Percentiles rank a stretch among this genome's conserved stretches.
phyloP scores from a whole-genome alignment of 257 asterid genomes.

The Salvia miltiorrhiza region DNA sequence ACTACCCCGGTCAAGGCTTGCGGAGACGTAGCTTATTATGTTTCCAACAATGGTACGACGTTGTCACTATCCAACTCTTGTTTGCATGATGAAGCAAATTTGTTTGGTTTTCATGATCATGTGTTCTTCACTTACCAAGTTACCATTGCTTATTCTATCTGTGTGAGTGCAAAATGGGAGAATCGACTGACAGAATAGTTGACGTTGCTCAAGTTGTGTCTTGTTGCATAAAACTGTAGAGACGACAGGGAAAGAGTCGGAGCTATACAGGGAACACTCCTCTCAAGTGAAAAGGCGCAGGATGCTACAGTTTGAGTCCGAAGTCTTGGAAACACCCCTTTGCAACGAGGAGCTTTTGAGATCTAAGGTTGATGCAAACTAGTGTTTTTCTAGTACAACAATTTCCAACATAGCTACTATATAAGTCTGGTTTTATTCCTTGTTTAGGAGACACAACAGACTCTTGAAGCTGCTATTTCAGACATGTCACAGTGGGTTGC shows the following conservation, averaged over 20 bases:
- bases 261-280: slow-evolving; percentile 36
- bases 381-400: too few relatives aligned
- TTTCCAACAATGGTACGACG: slow-evolving; percentile 35
- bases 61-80: not conserved
- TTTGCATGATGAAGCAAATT: not conserved
- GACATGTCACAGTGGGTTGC: slow-evolving; percentile 67
- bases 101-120: not conserved
- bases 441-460: slow-evolving; percentile 53
- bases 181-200: too few relatives aligned
- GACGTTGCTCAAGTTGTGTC: not conserved
- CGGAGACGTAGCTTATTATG: slow-evolving; percentile 51
- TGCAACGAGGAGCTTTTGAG: slow-evolving; percentile 37
- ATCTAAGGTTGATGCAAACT: slow-evolving; percentile 47
- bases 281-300: slow-evolving; percentile 60
- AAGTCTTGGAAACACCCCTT: slow-evolving; percentile 34
- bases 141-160: not conserved
- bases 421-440: slow-evolving; percentile 4
- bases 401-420: too few relatives aligned
- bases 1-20: slow-evolving; percentile 78
- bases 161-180: too few relatives aligned
- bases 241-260: slow-evolving; percentile 35
- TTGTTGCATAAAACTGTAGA: slow-evolving; percentile 32
- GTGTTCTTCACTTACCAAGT: too few relatives aligned
- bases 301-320: slow-evolving; percentile 62
- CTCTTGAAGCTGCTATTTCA: slow-evolving; percentile 52